These are phyloP conservation scores for Crithidia brevicula DNA, from an alignment of 208 protist genomes.

Conservation along the genomic window DNA sequence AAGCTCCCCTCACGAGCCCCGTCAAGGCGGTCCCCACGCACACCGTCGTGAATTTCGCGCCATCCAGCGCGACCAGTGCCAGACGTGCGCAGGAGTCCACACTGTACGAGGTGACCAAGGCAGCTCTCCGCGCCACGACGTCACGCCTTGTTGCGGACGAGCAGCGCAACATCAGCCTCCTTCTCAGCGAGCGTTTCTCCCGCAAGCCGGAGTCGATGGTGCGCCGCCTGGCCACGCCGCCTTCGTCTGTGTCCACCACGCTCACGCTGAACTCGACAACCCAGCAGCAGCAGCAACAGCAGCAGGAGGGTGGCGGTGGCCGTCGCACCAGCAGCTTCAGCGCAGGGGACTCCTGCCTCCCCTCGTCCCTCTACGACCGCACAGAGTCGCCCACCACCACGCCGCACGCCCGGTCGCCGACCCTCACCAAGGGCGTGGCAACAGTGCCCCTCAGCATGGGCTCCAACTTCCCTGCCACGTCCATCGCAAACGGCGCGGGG, in stretches of 20 bases:
- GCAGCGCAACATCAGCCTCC: conserved; percentile 27
- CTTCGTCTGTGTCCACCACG: not conserved
- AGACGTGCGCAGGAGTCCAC: conserved; percentile 14
- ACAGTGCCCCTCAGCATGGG: conserved; percentile 10
- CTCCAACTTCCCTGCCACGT: not conserved
- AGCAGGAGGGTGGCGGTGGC: not conserved
- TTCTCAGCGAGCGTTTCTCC: conserved; percentile 34
- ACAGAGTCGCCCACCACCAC: not conserved
- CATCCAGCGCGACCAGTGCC: not conserved
- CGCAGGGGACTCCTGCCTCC: conserved; percentile 11
- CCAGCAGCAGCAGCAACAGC: not conserved
- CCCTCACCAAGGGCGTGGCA: conserved; percentile 2
- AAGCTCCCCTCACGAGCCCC: not conserved
- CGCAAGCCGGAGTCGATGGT: conserved; percentile 24
- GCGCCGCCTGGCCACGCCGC: conserved; percentile 15
- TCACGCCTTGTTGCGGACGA: conserved; percentile 20
- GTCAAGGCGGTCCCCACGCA: not conserved
- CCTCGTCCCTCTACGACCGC: conserved; percentile 8
- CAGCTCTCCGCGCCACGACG: conserved; percentile 28
- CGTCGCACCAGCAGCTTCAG: conserved; percentile 6
- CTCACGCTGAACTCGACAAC: not conserved
- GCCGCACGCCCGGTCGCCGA: not conserved
- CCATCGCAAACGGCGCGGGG: not conserved
- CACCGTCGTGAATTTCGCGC: conserved; percentile 2
- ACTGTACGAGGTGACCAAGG: conserved; percentile 31